Evolutionary conservation across 2,329 filamentous ascomycete species (phyloP), one percentile per base, ranked within the genome.

Genomic region (Ophiostoma novo-ulmi): DNA sequence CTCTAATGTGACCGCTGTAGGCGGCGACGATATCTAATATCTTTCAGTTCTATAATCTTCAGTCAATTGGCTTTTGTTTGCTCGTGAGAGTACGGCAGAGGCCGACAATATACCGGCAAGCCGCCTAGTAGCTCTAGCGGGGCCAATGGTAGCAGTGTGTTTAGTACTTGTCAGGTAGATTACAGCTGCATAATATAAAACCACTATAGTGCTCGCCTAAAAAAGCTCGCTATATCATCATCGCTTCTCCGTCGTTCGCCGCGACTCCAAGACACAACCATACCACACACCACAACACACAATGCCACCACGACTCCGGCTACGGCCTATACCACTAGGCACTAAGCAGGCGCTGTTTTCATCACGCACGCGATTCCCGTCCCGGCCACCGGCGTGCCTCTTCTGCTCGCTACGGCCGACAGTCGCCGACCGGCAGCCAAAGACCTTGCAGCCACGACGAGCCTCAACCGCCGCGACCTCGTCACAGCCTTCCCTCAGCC

Each of bases 261-360:
- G 22, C 11, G 52, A 58, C 58, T 31, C 58, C 58, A 10, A 6
- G 20, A 17, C 41, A 26, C 41, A 39, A 48, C 52, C 41, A 55
- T 35, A 38, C n/a, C 66, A n/a, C 66, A 35, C 55, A 61, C n/a
- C 36, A 64, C 39, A 69, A 35, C 36, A 64, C 48, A 69, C 35
- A 71, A 80, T 79, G 78, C 74, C 77, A 71, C 76, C 76, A 73
- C 75, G 76, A 74, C 72, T 78, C 70, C 75, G 75, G 69, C 44
- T 73, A 41, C 70, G 72, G 73, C 71, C 67, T 52, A 13, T 22
- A 48, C 48, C 41, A n/a, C 35, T 68, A 22, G 58, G 67, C 6
- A 38, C 26, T 20, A 44, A 67, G 65, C 70, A 48, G 39, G 48
- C 63, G 22, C 13, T 70, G 4, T 26, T 71, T n/a, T 61, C 55